Base-by-base conservation (phyloP, 495 filamentous ascomycete species). In the Mytilinidion resinicola region DNA sequence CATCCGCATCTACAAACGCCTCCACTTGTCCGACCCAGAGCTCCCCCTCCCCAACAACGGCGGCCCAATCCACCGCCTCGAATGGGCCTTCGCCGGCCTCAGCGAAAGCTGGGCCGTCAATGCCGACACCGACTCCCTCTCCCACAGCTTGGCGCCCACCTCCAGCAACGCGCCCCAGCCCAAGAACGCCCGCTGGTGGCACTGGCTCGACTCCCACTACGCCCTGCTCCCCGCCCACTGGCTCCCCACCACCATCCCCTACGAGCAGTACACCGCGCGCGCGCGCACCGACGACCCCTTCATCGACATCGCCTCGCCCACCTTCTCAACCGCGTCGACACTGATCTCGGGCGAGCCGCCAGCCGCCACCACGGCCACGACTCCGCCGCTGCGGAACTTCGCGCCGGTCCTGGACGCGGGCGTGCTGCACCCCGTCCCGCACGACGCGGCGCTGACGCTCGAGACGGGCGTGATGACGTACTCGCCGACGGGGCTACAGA, bases 51-150 rank as follows among this genome's bases (percentile, higher is more conserved):
- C 49, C 0, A 57, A 50, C 35, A 46, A 21, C 11, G 50, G 51
- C 35, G 57, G 52, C 10, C 25, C 21, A 0, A 21, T 19, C 12
- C 11, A 34, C 7, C 37, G 53, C 1, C 53, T 67, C 3, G 60
- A 67, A 12, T 67, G 64, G 64, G 60, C 51, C 0, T 67, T 67
- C 43, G 51, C 56, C 11, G 64, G 64, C 15, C 44, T 9, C 14
- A 25, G 19, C 35, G 11, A n/a, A 11, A 55, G 30, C 43, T 30
- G 21, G 15, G 19, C 3, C 42, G 10, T 44, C n/a, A n/a, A n/a
- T n/a, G n/a, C n/a, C 20, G 5, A 35, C 34, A 17, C 34, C n/a
- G 30, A 39, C 30, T 20, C n/a, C 9, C 14, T 34, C 38, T 15
- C 43, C 17, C 19, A 21, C 30, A 25, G 21, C 43, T 36, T 17